Base-by-base conservation (phyloP, 495 filamentous ascomycete genomes). In the Aspergillus bridgeri region DNA sequence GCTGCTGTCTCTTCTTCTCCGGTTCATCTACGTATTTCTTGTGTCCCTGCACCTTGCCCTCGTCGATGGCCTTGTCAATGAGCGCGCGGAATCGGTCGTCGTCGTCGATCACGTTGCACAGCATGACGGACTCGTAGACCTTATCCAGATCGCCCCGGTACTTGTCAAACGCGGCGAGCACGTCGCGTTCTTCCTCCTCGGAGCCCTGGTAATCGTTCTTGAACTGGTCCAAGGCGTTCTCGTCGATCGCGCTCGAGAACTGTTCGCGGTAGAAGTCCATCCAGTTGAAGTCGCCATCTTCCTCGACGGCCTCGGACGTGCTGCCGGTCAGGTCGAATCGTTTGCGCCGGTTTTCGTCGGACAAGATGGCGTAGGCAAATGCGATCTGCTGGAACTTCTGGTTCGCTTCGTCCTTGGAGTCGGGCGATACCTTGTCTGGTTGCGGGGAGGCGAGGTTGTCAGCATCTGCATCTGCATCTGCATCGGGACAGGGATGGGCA, bases 361-460 rank as follows among this genome's bases (percentile, higher is more conserved):
- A 96, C 47, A 98, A 84, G 48, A 98, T 86, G 18, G 89, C 91
- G 65, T 98, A 96, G 45, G 95, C 92, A 60, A 97, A 92, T 9
- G 92, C 94, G 62, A 98, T 85, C 52, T 86, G 76, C 68, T 98
- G 94, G 78, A 98, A 98, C 38, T 81, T 86, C 50, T 75, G 68
- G 60, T 94, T 85, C 7, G 95, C 92, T 52, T 79, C 74, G 8
- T 83, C 79, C 65, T 87, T 89, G 33, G 83, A 69, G 33, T 83
- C 78, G 1, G 81, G 74, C 45, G 81, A 51, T 17, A 84, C 88
- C 69, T 96, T 96, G 78, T 96, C 92, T 88, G 52, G 46, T 18
- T 42, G 3, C 6, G 33, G 20, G 18, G 23, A 19, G 44, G 21
- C 23, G 27, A 27, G 2, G 29, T 66, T 50, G 49, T 58, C 27